Percentiles rank a stretch among this genome's conserved stretches.
Evolutionary conservation across 805 yeast species (phyloP).

Genomic region (Kodamaea jinghongensis): DNA sequence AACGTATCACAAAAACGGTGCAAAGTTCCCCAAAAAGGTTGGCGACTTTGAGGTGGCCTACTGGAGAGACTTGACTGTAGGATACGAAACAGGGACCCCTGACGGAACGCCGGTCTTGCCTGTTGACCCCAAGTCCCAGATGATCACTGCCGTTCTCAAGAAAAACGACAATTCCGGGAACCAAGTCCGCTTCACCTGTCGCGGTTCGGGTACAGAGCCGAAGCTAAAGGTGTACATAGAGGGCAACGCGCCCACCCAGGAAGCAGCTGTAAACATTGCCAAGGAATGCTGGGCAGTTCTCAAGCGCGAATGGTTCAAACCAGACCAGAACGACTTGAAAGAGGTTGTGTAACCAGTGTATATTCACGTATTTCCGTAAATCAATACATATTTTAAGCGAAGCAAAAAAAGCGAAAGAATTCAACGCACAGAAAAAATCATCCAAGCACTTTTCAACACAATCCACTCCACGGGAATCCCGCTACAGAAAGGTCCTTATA

Average conservation of each 20-base stretch:
- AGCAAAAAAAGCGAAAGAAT: slow-evolving; percentile 14
- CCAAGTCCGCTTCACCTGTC: slow-evolving; percentile 68
- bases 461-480: no score
- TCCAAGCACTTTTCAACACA: not conserved
- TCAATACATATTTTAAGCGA: no score
- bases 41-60: slow-evolving; percentile 56
- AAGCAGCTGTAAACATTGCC: slow-evolving; percentile 53
- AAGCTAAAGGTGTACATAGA: slow-evolving; percentile 90
- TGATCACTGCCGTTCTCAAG: slow-evolving; percentile 68
- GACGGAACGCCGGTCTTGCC: slow-evolving; percentile 66
- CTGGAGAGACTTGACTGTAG: slow-evolving; percentile 85
- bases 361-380: no score
- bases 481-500: no score
- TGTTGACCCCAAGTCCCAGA: slow-evolving; percentile 69
- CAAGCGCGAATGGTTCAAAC: slow-evolving; percentile 65
- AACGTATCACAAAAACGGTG: slow-evolving; percentile 13
- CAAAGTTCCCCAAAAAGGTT: slow-evolving; percentile 44
- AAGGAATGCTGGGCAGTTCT: slow-evolving; percentile 64
- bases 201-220: slow-evolving; percentile 98
- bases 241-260: slow-evolving; percentile 50
- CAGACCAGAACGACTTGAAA: slow-evolving; percentile 39
- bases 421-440: slow-evolving; percentile 20
- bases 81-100: slow-evolving; percentile 68
- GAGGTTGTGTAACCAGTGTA: slow-evolving; percentile 40
- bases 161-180: slow-evolving; percentile 19